Conservation (phyloP, 371 early-diverging fungal species). For the Apophysomyces ossiformis region DNA sequence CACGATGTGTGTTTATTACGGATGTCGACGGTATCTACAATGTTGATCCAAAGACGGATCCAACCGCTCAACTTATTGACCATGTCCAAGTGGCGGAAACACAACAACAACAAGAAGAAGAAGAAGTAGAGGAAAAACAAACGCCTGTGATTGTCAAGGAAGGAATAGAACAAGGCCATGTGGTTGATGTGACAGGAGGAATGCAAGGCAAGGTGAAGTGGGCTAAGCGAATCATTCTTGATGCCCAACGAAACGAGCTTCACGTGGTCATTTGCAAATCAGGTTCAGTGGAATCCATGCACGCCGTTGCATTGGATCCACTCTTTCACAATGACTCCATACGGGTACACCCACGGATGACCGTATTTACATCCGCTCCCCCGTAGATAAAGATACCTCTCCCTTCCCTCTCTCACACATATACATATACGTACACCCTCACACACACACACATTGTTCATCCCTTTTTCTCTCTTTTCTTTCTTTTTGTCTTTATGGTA, state of each 20-base stretch:
- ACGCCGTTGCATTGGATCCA: constrained; percentile 31
- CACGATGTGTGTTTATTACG: constrained; percentile 54
- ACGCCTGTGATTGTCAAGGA: neutral
- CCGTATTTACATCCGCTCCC: constrained; percentile 20
- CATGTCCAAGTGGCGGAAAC: constrained; percentile 10
- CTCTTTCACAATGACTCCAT: constrained; percentile 15
- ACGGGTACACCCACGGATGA: constrained; percentile 24
- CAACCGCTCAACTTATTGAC: constrained; percentile 23
- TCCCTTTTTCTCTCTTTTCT: neutral
- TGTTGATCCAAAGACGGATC: constrained; percentile 40
- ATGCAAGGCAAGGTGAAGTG: constrained; percentile 51
- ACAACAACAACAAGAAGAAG: neutral
- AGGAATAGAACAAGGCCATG: neutral
- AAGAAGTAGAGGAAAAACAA: neutral
- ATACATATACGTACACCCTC: too few relatives aligned
- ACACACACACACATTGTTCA: too few relatives aligned
- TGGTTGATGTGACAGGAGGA: constrained; percentile 52
- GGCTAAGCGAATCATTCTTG: constrained; percentile 39
- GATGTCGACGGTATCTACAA: constrained; percentile 55
- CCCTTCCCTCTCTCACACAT: too few relatives aligned
- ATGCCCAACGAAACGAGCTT: constrained; percentile 18
- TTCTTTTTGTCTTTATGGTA: neutral
- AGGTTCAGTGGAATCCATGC: constrained; percentile 29
- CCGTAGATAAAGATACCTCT: too few relatives aligned
- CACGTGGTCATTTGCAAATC: constrained; percentile 40